Evolutionary conservation across 768 basidiomycete species (phyloP), one percentile per base, ranked within the genome.

Genomic region (Heimioporus sp.): DNA sequence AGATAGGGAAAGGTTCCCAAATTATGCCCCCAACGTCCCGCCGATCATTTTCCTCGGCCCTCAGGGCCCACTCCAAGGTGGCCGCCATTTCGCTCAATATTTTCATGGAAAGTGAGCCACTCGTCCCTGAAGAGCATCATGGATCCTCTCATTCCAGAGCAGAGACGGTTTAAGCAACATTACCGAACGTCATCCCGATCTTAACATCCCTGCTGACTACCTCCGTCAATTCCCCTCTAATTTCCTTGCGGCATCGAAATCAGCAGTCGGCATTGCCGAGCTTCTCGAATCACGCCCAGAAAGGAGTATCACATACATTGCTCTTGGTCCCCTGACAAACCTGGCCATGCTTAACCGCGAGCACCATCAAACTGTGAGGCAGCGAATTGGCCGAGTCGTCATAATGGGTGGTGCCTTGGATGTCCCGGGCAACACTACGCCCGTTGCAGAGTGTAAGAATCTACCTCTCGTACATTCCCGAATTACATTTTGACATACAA

Each of bases 371-470:
- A 71, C 78, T 11, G 73, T 93, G 30, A 69, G 70, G 9, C 68
- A 78, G 12, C 80, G 80, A 39, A 79, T 92, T 28, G 90, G 85
- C 5, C 78, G 85, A n/a, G 72, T 98, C 9, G 71, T 94, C 19
- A 86, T 84, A 65, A 96, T 98, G 92, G 94, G 94, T n/a, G 94
- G 92, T 13, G 88, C 92, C 2, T 66, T 98, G 20, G 92, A 95
- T 57, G 89, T 92, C 31, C 92, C 94, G 0, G 94, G 94, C 3
- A 98, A 96, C 59, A 87, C 85, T 0, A 82, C 77, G 21, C 82
- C 92, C 9, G 76, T 81, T 4, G 87, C 92, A 52, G 94, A 97
- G 68, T 96, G 93, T 90, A 70, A 69, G 83, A 65, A 2, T 19
- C 32, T 2, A 30, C 19, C 19, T 39, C 21, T 13, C 34, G 0